Base-by-base conservation (phyloP, 306 rosid species). In the Ceratonia siliqua region DNA sequence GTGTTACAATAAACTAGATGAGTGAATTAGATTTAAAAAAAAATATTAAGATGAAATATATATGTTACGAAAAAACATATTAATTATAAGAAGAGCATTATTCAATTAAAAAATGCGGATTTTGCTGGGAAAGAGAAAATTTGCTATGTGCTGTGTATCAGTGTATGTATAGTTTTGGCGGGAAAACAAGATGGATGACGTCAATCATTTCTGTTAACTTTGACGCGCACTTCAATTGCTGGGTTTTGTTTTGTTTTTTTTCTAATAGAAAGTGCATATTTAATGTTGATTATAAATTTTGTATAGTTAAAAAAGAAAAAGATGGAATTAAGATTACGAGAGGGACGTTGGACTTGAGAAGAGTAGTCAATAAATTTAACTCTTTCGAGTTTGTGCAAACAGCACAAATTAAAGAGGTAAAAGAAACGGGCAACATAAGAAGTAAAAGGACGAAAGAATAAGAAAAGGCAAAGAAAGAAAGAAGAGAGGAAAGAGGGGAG, bases 381-480 rank as follows among this genome's bases (percentile, higher is more conserved):
- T 66, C 71, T 68, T n/a, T 62, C 18, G 78, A 75, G 78, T 82
- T 72, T 68, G 84, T 85, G 89, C 82, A 78, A 69, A 75, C 56
- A 57, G 75, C 70, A 67, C 65, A 76, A n/a, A n/a, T n/a, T n/a
- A n/a, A 73, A 77, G 72, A 69, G 55, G 66, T 42, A 46, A 46
- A 64, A 25, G 39, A 15, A 43, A 18, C 30, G 9, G 33, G 36
- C 24, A 43, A 7, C 33, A 13, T 9, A 38, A 68, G 72, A 72
- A 61, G 66, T 35, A 61, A 67, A 55, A 55, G 58, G 63, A 21
- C 6, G 21, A 36, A 72, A 28, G 11, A 74, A n/a, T 59, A 62
- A 74, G 70, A 79, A 78, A 39, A 62, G 78, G 24, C 42, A 64
- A 42, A 57, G 33, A 42, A 62, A 62, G 43, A 30, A 72, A 55